Conservation (phyloP, 352 stramenopile species). For the Phytopythium chamaehyphon region DNA sequence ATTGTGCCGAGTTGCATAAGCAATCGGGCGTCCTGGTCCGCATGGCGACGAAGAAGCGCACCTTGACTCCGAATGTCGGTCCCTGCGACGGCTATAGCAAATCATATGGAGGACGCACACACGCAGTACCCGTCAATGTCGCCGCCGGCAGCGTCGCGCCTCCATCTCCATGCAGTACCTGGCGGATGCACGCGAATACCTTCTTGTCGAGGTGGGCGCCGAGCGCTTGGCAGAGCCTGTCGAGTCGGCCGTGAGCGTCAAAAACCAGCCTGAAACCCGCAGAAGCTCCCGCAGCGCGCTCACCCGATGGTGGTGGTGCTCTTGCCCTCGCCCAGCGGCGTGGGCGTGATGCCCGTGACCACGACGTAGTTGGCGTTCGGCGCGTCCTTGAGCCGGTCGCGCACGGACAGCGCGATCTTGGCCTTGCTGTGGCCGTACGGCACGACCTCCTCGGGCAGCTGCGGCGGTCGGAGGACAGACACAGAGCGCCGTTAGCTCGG, state of each 20-base stretch:
- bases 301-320: slow-evolving; percentile 98
- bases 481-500: no score
- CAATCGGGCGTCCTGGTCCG: background rate
- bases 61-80: slow-evolving; percentile 99
- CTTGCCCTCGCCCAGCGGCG: slow-evolving; percentile 97
- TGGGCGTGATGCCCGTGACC: slow-evolving; percentile 97
- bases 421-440: slow-evolving; percentile 89
- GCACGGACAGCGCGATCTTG: slow-evolving; percentile 91
- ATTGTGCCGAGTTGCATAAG: background rate
- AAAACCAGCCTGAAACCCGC: background rate
- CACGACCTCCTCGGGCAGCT: slow-evolving; percentile 81
- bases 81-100: slow-evolving; percentile 90
- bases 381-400: slow-evolving; percentile 82
- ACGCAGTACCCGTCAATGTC: background rate
- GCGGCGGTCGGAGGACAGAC: background rate
- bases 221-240: slow-evolving; percentile 93
- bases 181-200: slow-evolving; percentile 96
- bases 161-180: slow-evolving; percentile 35
- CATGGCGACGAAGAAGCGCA: background rate
- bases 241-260: slow-evolving; percentile 43
- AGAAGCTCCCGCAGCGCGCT: no score
- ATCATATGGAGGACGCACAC: slow-evolving; percentile 12
- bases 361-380: slow-evolving; percentile 97
- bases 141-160: no score
- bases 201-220: slow-evolving; percentile 92